Evolutionary conservation across 805 yeast species (phyloP).

Genomic region (Candida montana): DNA sequence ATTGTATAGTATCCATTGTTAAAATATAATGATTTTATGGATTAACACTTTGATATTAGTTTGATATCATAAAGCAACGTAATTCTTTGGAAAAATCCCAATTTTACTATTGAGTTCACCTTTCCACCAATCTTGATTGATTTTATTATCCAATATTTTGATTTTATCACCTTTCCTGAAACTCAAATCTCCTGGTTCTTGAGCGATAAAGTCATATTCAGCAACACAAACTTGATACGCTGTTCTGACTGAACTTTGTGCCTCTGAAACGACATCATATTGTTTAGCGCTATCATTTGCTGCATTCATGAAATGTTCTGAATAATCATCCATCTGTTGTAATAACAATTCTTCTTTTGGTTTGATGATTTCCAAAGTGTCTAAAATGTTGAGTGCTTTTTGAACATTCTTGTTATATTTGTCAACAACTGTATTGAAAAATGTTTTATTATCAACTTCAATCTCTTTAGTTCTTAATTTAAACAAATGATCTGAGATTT

Average conservation of each 20-base stretch:
- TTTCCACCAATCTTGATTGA: conserved; percentile 21
- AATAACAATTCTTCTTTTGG: conserved; percentile 5
- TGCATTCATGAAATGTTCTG: too few species aligned
- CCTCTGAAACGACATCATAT: neutral
- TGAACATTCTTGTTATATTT: conserved; percentile 4
- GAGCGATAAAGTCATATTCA: conserved; percentile 32
- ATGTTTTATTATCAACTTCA: conserved; percentile 2
- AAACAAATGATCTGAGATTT: conserved; percentile 7
- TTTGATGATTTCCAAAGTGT: conserved; percentile 7
- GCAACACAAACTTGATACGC: conserved; percentile 32
- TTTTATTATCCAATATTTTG: conserved; percentile 26
- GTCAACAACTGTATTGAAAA: conserved; percentile 6
- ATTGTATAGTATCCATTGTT: neutral
- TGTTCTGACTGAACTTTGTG: conserved; percentile 11
- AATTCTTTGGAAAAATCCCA: conserved; percentile 22
- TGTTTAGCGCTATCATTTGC: neutral
- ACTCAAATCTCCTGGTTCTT: conserved; percentile 37
- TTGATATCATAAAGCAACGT: conserved; percentile 9
- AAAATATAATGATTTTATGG: neutral
- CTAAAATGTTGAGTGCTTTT: conserved; percentile 1
- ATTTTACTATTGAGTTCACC: conserved; percentile 17
- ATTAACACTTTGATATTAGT: neutral
- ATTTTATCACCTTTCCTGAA: conserved; percentile 41
- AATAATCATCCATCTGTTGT: neutral
- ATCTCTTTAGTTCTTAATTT: conserved; percentile 11